These are phyloP conservation scores for Trichoderma citrinoviride DNA, from an alignment of 2,329 filamentous ascomycete genomes.

Conservation along the genomic window DNA sequence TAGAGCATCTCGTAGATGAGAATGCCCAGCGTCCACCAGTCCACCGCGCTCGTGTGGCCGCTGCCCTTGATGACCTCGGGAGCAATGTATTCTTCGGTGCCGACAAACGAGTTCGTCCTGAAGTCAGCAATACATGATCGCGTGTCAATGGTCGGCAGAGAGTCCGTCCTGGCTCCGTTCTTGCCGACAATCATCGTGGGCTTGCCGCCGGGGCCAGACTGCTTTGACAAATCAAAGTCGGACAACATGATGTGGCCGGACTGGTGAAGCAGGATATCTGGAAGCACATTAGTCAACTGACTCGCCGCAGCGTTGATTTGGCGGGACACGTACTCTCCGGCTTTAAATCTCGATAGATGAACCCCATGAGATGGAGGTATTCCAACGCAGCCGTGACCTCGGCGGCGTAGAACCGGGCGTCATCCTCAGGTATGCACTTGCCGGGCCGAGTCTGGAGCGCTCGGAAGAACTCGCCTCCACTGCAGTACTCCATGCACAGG, in stretches of 20 bases:
- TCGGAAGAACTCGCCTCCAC: slow-evolving; percentile 96
- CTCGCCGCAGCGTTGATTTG: background rate
- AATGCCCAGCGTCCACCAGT: slow-evolving; percentile 99
- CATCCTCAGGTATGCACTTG: slow-evolving; percentile 96
- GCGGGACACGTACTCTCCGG: slow-evolving; percentile 75
- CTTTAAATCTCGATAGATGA: slow-evolving; percentile 97
- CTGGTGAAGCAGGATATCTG: slow-evolving; percentile 95
- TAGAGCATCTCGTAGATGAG: slow-evolving; percentile 99
- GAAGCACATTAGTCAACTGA: background rate
- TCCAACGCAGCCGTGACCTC: slow-evolving; percentile 96
- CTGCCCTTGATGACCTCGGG: slow-evolving; percentile 99
- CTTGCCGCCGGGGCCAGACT: slow-evolving; percentile 91
- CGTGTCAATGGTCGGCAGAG: slow-evolving; percentile 94
- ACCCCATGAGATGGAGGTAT: slow-evolving; percentile 97
- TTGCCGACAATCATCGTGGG: slow-evolving; percentile 97
- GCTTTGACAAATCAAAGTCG: slow-evolving; percentile 97
- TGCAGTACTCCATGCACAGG: slow-evolving; percentile 99
- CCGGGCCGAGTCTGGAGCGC: slow-evolving; percentile 93
- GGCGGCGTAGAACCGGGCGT: slow-evolving; percentile 93
- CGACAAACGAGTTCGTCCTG: slow-evolving; percentile 96
- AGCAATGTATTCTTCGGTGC: slow-evolving; percentile 97
- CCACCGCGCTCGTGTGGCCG: slow-evolving; percentile 95
- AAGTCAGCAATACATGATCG: slow-evolving; percentile 98
- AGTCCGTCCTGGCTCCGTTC: slow-evolving; percentile 80
- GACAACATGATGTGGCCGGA: slow-evolving; percentile 99